Conservation (phyloP, 2,329 filamentous ascomycete species). For the Penicillium sp. region DNA sequence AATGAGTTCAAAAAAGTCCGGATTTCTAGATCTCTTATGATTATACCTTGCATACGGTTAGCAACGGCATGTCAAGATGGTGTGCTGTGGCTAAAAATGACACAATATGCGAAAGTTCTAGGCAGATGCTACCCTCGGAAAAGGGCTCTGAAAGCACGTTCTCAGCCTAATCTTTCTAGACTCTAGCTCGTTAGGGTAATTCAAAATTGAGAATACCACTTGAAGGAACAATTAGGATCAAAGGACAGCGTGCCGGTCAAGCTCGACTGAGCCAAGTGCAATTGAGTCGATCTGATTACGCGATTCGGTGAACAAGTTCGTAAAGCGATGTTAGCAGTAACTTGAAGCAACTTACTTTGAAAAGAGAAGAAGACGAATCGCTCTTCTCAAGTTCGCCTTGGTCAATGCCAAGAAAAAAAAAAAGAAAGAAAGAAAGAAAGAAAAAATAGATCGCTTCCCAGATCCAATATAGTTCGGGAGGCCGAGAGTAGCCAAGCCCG, state of each 20-base stretch:
- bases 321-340: neutral
- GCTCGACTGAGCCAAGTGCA: neutral
- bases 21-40: neutral
- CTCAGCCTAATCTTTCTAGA: neutral
- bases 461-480: neutral
- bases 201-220: neutral
- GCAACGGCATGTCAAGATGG: slow-evolving; percentile 20
- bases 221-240: neutral
- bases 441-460: neutral
- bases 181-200: neutral
- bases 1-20: neutral
- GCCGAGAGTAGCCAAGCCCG: neutral
- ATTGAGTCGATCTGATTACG: neutral
- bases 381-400: neutral
- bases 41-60: slow-evolving; percentile 15
- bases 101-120: slow-evolving; percentile 25
- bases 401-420: neutral
- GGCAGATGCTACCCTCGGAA: slow-evolving; percentile 11
- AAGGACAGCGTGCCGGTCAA: neutral
- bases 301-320: neutral
- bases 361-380: neutral
- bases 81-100: slow-evolving; percentile 32
- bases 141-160: neutral
- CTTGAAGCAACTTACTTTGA: neutral
- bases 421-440: too few species aligned